Evolutionary conservation across 1,284 basidiomycete species (phyloP), one percentile per base, ranked within the genome.

Genomic region (Tremellales sp.): DNA sequence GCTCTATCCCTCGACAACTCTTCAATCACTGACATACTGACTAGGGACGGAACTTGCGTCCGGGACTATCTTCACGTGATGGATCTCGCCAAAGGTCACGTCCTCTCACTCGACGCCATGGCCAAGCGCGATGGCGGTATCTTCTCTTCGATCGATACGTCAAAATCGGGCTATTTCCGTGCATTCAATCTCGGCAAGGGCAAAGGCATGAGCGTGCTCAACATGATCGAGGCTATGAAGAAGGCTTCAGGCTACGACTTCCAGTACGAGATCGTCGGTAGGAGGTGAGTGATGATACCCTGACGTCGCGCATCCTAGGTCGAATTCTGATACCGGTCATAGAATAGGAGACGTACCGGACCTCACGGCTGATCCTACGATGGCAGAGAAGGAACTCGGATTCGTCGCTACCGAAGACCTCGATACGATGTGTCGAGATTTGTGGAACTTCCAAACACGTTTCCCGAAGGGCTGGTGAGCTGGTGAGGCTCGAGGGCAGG

Each of bases 181-280:
- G 90, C 89, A n/a, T 98, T 92, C 79, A 98, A 98, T 76, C 83
- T 98, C 37, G 94, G 94, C 40, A 89, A 87, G 68, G 94, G 94
- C 35, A 80, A 82, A 48, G 96, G 93, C 35, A 84, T 90, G 81
- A 89, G 85, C 61, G 94, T 97, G 21, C 79, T 96, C 43, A 83
- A 94, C 70, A 97, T 97, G 72, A 81, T 96, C 49, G 87, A 90
- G 45, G 93, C 93, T n/a, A 97, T 98, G 94, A 81, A 81, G 61
- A 87, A 88, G 72, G 89, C 89, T 1, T 89, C 87, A 25, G 89
- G 89, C 4, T 88, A 85, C 62, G 81, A 89, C 50, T 97, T 84
- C 80, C 83, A 89, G 75, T 90, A 85, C 71, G 85, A 91, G 72
- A 83, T 97, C 61, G 85, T 93, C 53, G 91, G 85, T 1, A 80